These are phyloP conservation scores for Sphaerostilbella broomeana DNA, from an alignment of 2,329 filamentous ascomycete species.

Conservation along the genomic window DNA sequence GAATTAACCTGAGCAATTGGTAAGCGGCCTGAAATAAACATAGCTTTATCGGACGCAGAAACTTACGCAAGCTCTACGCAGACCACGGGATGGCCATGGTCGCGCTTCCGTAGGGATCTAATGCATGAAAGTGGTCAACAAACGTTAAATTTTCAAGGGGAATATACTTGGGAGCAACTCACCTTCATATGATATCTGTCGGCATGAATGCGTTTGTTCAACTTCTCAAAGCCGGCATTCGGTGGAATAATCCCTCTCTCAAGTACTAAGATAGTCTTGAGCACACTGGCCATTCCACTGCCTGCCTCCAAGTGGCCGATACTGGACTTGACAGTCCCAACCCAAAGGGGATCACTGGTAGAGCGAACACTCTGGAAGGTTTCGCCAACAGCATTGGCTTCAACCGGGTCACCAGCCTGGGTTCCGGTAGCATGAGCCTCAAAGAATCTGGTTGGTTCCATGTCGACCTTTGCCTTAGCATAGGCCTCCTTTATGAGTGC, in stretches of 20 bases:
- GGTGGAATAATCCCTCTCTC: conserved; percentile 28
- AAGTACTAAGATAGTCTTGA: conserved; percentile 24
- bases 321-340: conserved; percentile 12
- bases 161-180: no score
- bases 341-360: neutral
- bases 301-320: conserved; percentile 20
- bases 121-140: conserved; percentile 22
- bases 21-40: no score
- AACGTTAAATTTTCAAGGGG: no score
- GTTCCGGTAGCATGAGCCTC: conserved; percentile 33
- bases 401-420: conserved; percentile 22
- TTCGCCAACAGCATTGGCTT: conserved; percentile 13
- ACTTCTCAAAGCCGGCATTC: conserved; percentile 23
- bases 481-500: conserved; percentile 6
- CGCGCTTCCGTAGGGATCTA: conserved; percentile 15
- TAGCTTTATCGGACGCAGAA: no score
- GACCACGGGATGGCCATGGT: conserved; percentile 10
- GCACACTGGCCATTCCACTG: conserved; percentile 24
- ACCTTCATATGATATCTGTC: no score
- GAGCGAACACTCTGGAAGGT: conserved; percentile 9
- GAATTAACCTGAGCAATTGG: no score
- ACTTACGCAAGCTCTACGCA: conserved; percentile 10
- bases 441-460: conserved; percentile 1
- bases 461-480: neutral
- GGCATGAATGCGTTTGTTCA: conserved; percentile 24